A percentile compares a stretch with the other conserved stretches of the same genome.
These are phyloP conservation scores for Nicotiana tabacum DNA, from an alignment of 257 asterid species.

Conservation along the genomic window DNA sequence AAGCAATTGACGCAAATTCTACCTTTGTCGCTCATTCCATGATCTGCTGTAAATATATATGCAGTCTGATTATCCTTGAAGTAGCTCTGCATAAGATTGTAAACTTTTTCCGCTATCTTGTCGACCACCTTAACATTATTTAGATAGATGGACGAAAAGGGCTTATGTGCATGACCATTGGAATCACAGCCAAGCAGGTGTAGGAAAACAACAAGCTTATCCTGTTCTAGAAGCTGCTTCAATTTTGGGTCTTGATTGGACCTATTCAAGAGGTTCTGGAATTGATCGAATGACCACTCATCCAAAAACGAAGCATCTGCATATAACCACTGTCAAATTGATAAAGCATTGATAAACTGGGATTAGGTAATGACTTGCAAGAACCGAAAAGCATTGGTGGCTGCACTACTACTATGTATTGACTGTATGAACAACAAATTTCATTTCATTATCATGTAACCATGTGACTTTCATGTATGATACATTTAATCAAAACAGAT, in stretches of 20 bases:
- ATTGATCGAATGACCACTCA: conserved; percentile 95
- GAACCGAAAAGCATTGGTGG: background rate
- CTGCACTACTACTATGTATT: background rate
- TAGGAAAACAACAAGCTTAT: conserved; percentile 74
- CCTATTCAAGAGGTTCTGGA: conserved; percentile 71
- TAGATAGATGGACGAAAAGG: conserved; percentile 85
- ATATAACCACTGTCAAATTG: conserved; percentile 27
- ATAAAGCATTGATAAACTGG: conserved; percentile 7
- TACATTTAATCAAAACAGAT: background rate
- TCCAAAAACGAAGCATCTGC: conserved; percentile 98
- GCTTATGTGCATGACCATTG: conserved; percentile 99
- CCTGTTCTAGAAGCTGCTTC: conserved; percentile 80
- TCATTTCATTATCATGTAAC: background rate
- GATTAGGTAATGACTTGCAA: background rate
- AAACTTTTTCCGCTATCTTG: conserved; percentile 86
- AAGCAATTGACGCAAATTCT: conserved; percentile 7
- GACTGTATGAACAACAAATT: background rate
- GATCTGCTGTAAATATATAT: conserved; percentile 94
- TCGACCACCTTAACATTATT: conserved; percentile 98
- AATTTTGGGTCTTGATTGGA: conserved; percentile 65
- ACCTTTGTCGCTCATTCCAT: conserved; percentile 99
- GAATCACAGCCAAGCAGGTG: conserved; percentile 98
- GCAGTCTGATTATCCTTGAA: conserved; percentile 83
- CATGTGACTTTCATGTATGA: background rate
- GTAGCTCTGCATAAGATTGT: conserved; percentile 80